Evolutionary conservation across 1,284 basidiomycete genomes (phyloP), one percentile per base, ranked within the genome.

Genomic region (Melampsora occidentalis): DNA sequence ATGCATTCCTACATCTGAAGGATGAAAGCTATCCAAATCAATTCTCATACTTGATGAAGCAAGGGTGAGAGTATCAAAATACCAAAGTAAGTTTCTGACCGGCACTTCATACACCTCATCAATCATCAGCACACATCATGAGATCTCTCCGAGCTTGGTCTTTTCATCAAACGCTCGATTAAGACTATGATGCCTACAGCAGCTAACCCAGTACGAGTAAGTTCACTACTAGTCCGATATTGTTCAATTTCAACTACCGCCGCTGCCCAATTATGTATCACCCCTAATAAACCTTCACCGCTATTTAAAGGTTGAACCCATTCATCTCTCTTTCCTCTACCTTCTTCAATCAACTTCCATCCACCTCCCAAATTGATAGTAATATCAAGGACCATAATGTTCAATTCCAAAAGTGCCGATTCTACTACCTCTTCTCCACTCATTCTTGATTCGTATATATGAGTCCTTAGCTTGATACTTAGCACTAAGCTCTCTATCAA

Each of bases 401-500:
- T 57, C n/a, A 57, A 12, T 28, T 57, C 53, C 9, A 57, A 28
- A 57, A 57, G 53, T 28, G 53, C 53, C 2, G 53, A 57, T 57
- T 57, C 53, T 9, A 57, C 53, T 57, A 22, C 20, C 28, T 57
- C 53, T 57, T 57, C 53, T n/a, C 53, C 53, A 9, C 53, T 28
- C n/a, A 57, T 57, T n/a, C 28, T 57, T 28, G 53, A 57, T 57
- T 57, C 53, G 14, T 22, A 28, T 28, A 57, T 57, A 57, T 57
- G n/a, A 7, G 53, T 28, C 28, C 53, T 57, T n/a, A 57, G 53
- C 16, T 57, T 57, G n/a, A 57, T 57, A 28, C n/a, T 28, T 16
- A 57, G 53, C 20, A 57, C 53, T 57, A 57, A 57, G 53, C 53
- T 57, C 53, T 57, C 53, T n/a, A 57, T 12, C 53, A 57, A 22